These are phyloP conservation scores for Hypericum androsaemum DNA, from an alignment of 345 rosid genomes.

Conservation along the genomic window DNA sequence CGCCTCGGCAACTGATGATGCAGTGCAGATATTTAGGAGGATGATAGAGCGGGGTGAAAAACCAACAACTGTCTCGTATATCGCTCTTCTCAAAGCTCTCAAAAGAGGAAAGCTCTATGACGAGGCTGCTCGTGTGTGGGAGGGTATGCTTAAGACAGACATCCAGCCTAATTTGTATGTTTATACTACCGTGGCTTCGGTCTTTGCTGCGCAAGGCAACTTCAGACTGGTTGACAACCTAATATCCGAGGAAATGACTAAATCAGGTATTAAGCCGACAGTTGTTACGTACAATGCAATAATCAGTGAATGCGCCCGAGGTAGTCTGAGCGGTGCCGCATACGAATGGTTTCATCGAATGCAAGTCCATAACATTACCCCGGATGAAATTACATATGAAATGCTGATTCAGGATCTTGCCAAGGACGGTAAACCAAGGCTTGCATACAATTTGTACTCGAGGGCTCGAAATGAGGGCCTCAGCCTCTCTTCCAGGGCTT, in stretches of 20 bases:
- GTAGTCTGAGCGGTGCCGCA: slow-evolving; percentile 50
- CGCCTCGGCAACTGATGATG: slow-evolving; percentile 69
- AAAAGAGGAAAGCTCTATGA: slow-evolving; percentile 84
- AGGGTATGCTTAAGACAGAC: slow-evolving; percentile 79
- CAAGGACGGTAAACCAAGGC: slow-evolving; percentile 69
- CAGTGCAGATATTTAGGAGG: slow-evolving; percentile 63
- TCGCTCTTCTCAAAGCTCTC: slow-evolving; percentile 73
- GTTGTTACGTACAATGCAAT: slow-evolving; percentile 88
- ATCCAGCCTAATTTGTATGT: slow-evolving; percentile 61
- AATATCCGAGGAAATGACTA: slow-evolving; percentile 48
- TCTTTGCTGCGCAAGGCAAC: slow-evolving; percentile 55
- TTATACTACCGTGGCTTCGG: slow-evolving; percentile 79
- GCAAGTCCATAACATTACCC: slow-evolving; percentile 46
- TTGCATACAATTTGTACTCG: slow-evolving; percentile 57
- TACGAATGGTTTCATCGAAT: slow-evolving; percentile 90
- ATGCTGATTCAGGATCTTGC: slow-evolving; percentile 71
- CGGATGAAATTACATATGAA: slow-evolving; percentile 66
- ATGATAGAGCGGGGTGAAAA: slow-evolving; percentile 86
- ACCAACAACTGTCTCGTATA: slow-evolving; percentile 79
- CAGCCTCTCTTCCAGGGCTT: slow-evolving; percentile 47
- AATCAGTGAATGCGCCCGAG: slow-evolving; percentile 57
- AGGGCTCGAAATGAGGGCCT: slow-evolving; percentile 56
- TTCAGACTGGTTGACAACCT: slow-evolving; percentile 55
- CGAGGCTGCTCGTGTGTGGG: slow-evolving; percentile 78
- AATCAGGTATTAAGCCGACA: slow-evolving; percentile 53